Conservation (phyloP, 257 asterid genomes). For the Thymus quinquecostatus region DNA sequence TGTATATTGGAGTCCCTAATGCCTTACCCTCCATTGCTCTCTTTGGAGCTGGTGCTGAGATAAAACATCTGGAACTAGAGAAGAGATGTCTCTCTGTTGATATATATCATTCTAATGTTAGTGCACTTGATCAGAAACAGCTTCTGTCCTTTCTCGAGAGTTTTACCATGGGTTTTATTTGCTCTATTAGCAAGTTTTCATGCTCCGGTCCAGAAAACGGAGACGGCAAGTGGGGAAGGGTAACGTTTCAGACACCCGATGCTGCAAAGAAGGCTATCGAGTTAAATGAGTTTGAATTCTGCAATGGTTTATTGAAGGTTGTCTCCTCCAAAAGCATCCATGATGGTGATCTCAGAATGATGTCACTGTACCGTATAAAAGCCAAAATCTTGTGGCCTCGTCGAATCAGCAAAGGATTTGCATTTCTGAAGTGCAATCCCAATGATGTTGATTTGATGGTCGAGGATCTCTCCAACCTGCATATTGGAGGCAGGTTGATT, state of each 20-base stretch:
- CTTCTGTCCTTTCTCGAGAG: constrained; percentile 70
- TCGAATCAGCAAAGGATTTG: constrained; percentile 78
- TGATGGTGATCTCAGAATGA: constrained; percentile 54
- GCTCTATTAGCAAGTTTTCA: constrained; percentile 57
- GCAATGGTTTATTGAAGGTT: constrained; percentile 62
- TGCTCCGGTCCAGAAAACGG: constrained; percentile 44
- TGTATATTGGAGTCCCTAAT: constrained; percentile 61
- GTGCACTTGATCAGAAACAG: constrained; percentile 62
- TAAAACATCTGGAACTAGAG: constrained; percentile 87
- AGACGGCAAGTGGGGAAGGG: constrained; percentile 84
- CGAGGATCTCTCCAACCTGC: constrained; percentile 51
- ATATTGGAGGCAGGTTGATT: constrained; percentile 48
- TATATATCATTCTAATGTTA: constrained; percentile 51
- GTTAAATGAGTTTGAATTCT: constrained; percentile 42
- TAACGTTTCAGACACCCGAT: constrained; percentile 80
- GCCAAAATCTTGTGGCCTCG: constrained; percentile 94
- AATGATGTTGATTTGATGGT: constrained; percentile 55
- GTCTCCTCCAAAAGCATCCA: constrained; percentile 54
- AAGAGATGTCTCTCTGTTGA: constrained; percentile 80
- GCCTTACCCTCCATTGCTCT: constrained; percentile 69
- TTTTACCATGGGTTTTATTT: constrained; percentile 53
- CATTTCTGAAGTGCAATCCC: constrained; percentile 63
- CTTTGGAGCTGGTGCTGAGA: constrained; percentile 92
- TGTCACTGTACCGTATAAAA: constrained; percentile 54
- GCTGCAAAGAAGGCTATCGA: constrained; percentile 70